Evolutionary conservation across 768 basidiomycete genomes (phyloP).

Genomic region (Mycena leptocephala): DNA sequence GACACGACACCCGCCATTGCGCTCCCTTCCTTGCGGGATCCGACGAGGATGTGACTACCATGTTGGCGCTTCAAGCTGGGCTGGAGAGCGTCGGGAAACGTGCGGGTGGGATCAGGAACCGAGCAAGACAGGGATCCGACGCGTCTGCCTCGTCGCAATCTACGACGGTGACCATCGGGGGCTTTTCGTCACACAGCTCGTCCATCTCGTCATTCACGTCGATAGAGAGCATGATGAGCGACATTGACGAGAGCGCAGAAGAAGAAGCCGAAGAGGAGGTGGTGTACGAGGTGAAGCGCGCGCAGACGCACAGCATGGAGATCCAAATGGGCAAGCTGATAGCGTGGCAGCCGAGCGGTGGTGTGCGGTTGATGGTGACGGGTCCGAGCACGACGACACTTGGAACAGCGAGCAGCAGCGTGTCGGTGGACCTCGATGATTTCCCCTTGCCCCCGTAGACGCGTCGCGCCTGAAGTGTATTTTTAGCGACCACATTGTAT

Average conservation of each 20-base stretch:
- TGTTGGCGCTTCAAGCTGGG: constrained; percentile 44
- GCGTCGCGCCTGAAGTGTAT: neutral
- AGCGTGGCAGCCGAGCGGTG: constrained; percentile 21
- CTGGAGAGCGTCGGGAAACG: constrained; percentile 41
- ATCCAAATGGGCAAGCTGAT: constrained; percentile 65
- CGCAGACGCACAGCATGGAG: constrained; percentile 66
- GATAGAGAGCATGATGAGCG: constrained; percentile 29
- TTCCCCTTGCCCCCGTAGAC: constrained; percentile 60
- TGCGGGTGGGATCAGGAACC: constrained; percentile 29
- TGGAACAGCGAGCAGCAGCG: constrained; percentile 52
- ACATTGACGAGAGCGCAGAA: constrained; percentile 43
- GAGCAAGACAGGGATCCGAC: constrained; percentile 49
- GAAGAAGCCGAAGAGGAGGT: constrained; percentile 54
- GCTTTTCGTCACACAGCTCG: constrained; percentile 34
- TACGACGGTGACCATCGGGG: constrained; percentile 39
- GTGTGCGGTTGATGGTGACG: constrained; percentile 52
- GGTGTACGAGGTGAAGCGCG: constrained; percentile 63
- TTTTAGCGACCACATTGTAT: constrained; percentile 8
- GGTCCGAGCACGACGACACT: constrained; percentile 54
- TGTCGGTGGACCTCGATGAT: constrained; percentile 60
- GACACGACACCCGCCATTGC: constrained; percentile 24
- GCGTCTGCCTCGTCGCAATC: constrained; percentile 49
- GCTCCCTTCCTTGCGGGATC: constrained; percentile 34
- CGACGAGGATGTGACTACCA: constrained; percentile 39
- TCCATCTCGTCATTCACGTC: constrained; percentile 40